Evolutionary conservation across 1,139 yeast species (phyloP), one percentile per base, ranked within the genome.

Genomic region (Lodderomyces metapsilosis): DNA sequence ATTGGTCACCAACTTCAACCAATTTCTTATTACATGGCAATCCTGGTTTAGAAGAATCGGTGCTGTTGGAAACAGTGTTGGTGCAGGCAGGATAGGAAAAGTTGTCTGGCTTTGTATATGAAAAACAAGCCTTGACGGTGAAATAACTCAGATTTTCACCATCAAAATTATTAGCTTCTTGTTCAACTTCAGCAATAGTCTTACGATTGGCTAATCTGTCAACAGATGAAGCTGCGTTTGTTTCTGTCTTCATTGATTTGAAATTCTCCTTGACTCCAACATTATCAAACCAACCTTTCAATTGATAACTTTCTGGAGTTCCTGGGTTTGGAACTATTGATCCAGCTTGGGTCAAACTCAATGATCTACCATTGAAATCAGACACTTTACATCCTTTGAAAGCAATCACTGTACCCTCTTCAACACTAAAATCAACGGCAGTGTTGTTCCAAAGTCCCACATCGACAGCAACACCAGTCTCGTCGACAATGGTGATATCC

Each of bases 221-320:
- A 21, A 58, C 33, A 11, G 60, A 38, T 7, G 56, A 37, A 8
- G 25, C 13, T 12, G 53, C 47, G 43, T 74, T 78, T 8, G 34
- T 20, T 28, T 37, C 43, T n/a, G 36, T 11, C 56, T 79, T 82
- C 59, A 86, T 64, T n/a, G 81, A 68, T 52, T 80, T 78, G 68
- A 85, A 88, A 33, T 62, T 66, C 48, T 79, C 82, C 45, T 71
- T 67, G 34, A 73, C 72, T 38, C 96, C 97, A 52, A 79, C 81
- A 39, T 83, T 78, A 56, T 88, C 96, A 57, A 82, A 94, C 99
- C 99, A 94, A 4, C 98, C 98, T 62, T 88, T 88, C 52, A 94
- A 75, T 42, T 79, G 76, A 60, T 81, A 88, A 5, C 97, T 92
- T 61, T 89, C 96, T 13, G 88, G 84, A 16, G 87, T 78, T 57